A percentile compares a stretch with the other conserved stretches of the same genome.
Conservation (phyloP, 257 asterid species). For the Cinchona pubescens region DNA sequence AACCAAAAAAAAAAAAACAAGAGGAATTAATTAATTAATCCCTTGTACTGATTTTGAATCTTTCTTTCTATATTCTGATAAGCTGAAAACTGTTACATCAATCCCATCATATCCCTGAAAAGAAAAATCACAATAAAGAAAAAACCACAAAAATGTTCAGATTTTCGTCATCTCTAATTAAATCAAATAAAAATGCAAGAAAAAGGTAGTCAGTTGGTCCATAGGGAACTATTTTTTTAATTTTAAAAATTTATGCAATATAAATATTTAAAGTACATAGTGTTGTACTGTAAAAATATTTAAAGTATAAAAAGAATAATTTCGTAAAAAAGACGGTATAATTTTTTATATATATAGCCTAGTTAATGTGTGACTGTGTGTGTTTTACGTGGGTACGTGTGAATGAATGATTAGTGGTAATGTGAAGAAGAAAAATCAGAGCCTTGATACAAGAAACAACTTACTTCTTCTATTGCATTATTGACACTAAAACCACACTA, state of each 20-base stretch:
- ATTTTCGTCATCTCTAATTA: too few relatives aligned
- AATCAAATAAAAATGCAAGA: too few relatives aligned
- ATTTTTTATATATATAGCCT: too few relatives aligned
- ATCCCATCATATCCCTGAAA: constrained; percentile 16
- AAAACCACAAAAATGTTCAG: neutral
- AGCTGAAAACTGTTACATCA: constrained; percentile 2
- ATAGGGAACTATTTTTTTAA: too few relatives aligned
- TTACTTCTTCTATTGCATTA: neutral
- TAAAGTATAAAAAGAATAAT: too few relatives aligned
- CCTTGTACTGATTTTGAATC: neutral
- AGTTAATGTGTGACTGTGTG: constrained; percentile 1
- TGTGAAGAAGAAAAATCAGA: neutral
- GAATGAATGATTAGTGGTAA: neutral
- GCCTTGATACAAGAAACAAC: too few relatives aligned
- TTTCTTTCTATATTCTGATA: neutral
- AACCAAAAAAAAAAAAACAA: neutral
- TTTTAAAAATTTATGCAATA: too few relatives aligned
- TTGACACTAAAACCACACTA: neutral
- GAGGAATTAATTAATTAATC: too few relatives aligned
- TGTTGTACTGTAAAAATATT: too few relatives aligned
- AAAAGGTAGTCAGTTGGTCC: too few relatives aligned
- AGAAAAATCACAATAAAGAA: neutral
- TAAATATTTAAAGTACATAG: too few relatives aligned
- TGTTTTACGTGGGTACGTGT: constrained; percentile 13
- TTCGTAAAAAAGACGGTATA: too few relatives aligned